phyloP scores from a whole-genome alignment of 75 land plant genomes.

The Gnetum montanum region DNA sequence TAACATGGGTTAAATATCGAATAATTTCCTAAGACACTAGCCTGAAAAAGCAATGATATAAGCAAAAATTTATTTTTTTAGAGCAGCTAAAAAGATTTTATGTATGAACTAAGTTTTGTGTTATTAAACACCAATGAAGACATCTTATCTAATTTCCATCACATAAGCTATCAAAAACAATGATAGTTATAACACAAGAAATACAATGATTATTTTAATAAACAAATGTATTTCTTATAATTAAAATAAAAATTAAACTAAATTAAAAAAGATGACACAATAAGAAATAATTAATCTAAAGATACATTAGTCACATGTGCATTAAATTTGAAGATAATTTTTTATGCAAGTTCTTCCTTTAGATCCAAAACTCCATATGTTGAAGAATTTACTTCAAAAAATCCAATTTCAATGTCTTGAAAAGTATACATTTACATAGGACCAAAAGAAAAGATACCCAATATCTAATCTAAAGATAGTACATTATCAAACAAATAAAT shows the following conservation, averaged over 20 bases:
- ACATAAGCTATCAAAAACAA: no score
- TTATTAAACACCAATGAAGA: no score
- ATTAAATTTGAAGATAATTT: conserved; percentile 85
- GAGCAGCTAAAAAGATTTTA: not conserved
- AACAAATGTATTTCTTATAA: no score
- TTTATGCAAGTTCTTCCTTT: conserved; percentile 86
- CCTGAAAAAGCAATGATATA: conserved; percentile 34
- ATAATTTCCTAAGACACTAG: conserved; percentile 57
- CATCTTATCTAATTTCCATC: no score
- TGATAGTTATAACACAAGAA: no score
- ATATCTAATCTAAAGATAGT: conserved; percentile 59
- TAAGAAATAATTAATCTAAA: no score
- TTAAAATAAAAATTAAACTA: no score
- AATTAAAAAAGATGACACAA: no score
- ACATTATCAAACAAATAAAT: conserved; percentile 78
- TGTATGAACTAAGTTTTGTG: no score
- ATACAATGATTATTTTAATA: no score
- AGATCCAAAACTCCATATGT: conserved; percentile 53
- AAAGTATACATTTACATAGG: conserved; percentile 94
- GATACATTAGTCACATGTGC: conserved; percentile 52
- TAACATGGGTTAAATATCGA: conserved; percentile 52
- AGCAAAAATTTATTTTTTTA: not conserved
- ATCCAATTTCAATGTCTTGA: conserved; percentile 52
- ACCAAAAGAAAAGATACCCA: conserved; percentile 62
- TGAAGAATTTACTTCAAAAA: conserved; percentile 25